Percentiles rank a stretch among this genome's conserved stretches.
phyloP scores from a whole-genome alignment of 2,329 filamentous ascomycete genomes.

The Epichloe amarillans region DNA sequence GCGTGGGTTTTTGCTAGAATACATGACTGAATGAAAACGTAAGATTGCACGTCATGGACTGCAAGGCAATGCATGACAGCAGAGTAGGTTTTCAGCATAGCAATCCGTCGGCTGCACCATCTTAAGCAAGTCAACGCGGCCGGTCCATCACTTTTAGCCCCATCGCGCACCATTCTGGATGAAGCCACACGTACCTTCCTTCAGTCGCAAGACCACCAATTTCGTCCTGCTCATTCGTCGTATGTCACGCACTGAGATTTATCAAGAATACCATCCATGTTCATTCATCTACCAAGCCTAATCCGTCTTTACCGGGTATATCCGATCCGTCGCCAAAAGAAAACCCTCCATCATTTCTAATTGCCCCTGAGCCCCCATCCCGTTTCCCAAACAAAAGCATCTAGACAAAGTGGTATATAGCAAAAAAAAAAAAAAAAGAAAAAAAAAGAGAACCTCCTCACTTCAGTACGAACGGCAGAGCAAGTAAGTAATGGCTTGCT shows the following conservation, averaged over 20 bases:
- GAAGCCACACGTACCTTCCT: too few relatives aligned
- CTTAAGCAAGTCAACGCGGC: too few relatives aligned
- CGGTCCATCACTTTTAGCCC: too few relatives aligned
- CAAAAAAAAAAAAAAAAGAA: not conserved
- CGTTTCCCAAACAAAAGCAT: not conserved
- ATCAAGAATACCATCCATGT: slow-evolving; percentile 2
- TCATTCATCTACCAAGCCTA: not conserved
- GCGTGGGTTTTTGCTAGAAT: too few relatives aligned
- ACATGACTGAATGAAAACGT: too few relatives aligned
- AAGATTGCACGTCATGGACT: too few relatives aligned
- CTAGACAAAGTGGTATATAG: slow-evolving; percentile 3
- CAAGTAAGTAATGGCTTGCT: slow-evolving; percentile 1
- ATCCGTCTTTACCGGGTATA: slow-evolving; percentile 1
- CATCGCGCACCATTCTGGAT: too few relatives aligned
- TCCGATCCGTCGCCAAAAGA: not conserved
- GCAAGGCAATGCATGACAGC: too few relatives aligned
- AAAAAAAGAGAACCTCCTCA: not conserved
- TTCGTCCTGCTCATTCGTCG: too few relatives aligned
- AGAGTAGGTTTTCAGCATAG: too few relatives aligned
- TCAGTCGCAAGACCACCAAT: too few relatives aligned
- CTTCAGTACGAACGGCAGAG: not conserved
- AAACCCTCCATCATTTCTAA: slow-evolving; percentile 8
- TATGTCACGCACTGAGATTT: not conserved
- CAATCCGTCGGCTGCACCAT: too few relatives aligned
- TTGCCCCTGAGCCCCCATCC: not conserved